phyloP scores from a whole-genome alignment of 2,329 filamentous ascomycete species.

The Septoria linicola region DNA sequence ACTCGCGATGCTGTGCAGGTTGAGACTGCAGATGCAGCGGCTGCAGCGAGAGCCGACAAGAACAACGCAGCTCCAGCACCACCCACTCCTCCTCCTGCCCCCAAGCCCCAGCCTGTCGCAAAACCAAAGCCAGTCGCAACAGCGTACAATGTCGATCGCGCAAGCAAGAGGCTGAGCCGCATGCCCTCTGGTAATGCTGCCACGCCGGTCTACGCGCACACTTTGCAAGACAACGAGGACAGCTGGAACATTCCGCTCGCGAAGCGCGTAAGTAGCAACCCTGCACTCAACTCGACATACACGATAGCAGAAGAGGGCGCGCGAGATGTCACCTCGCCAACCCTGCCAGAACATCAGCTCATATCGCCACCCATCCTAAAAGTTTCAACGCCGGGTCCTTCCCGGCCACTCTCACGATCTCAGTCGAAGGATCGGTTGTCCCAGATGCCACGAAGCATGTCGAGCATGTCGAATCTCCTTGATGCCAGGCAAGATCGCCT shows the following conservation, averaged over 20 bases:
- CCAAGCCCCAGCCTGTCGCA: background rate
- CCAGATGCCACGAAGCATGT: conserved; percentile 27
- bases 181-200: conserved; percentile 13
- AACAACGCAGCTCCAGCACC: conserved; percentile 28
- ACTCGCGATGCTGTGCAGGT: conserved; percentile 44
- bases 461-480: conserved; percentile 45
- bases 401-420: conserved; percentile 19
- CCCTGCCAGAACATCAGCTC: conserved; percentile 8
- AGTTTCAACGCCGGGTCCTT: conserved; percentile 1
- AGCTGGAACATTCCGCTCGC: conserved; percentile 26
- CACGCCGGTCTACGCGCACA: conserved; percentile 17
- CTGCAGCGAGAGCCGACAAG: conserved; percentile 37
- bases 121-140: conserved; percentile 8
- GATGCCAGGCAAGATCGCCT: conserved; percentile 56
- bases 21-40: conserved; percentile 48
- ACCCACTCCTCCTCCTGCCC: conserved; percentile 19
- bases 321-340: conserved; percentile 10
- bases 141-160: background rate
- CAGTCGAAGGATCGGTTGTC: conserved; percentile 11
- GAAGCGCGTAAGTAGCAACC: conserved; percentile 25
- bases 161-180: conserved; percentile 4
- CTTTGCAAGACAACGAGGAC: conserved; percentile 14
- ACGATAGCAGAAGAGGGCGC: background rate
- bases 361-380: conserved; percentile 3
- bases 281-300: conserved; percentile 8